Evolutionary conservation across 805 yeast species (phyloP).

Genomic region (Kazachstania kunashirensis): DNA sequence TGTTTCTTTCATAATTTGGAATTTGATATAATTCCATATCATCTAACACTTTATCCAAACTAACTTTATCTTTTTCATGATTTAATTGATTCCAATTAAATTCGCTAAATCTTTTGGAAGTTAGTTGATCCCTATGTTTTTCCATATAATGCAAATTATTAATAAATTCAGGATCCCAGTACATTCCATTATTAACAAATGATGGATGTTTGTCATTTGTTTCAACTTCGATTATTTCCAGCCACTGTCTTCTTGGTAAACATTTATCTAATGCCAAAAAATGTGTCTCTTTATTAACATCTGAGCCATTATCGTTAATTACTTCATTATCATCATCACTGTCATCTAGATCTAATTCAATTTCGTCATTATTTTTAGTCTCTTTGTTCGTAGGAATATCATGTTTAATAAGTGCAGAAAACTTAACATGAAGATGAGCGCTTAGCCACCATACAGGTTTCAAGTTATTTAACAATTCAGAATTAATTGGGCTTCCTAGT

Average conservation of each 20-base stretch:
- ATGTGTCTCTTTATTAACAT: slow-evolving; percentile 28
- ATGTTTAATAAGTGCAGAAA: slow-evolving; percentile 46
- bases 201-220: slow-evolving; percentile 25
- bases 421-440: slow-evolving; percentile 79
- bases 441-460: slow-evolving; percentile 75
- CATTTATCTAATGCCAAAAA: slow-evolving; percentile 85
- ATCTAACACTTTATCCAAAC: not conserved
- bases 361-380: slow-evolving; percentile 23
- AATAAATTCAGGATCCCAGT: slow-evolving; percentile 32
- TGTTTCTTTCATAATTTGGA: slow-evolving; percentile 11
- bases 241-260: slow-evolving; percentile 49
- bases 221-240: slow-evolving; percentile 43
- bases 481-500: slow-evolving; percentile 66
- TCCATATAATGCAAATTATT: slow-evolving; percentile 11
- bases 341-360: slow-evolving; percentile 11
- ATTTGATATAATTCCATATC: slow-evolving; percentile 7
- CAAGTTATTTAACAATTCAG: slow-evolving; percentile 41
- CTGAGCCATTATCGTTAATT: not conserved
- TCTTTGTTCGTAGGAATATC: not conserved
- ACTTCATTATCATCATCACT: slow-evolving; percentile 3
- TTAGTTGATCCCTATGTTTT: slow-evolving; percentile 2
- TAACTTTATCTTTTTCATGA: not conserved
- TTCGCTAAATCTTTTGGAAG: slow-evolving; percentile 1
- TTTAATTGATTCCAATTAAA: slow-evolving; percentile 6
- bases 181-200: slow-evolving; percentile 14